Base-by-base conservation (phyloP, 345 rosid species). In the Populus euphratica region DNA sequence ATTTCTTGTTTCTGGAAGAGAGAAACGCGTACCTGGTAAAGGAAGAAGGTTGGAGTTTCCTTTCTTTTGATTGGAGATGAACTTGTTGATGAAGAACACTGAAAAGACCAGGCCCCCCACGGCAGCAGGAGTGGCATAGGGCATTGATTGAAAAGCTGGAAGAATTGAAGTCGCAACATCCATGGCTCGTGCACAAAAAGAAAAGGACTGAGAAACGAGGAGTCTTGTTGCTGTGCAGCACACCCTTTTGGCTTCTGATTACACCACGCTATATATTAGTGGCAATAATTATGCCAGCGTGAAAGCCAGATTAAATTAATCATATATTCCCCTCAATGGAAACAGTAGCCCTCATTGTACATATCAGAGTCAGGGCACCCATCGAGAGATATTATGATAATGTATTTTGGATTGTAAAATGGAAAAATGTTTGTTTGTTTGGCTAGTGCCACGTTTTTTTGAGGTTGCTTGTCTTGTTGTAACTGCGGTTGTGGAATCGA, bases 1-100 rank as follows among this genome's bases (percentile, higher is more conserved):
- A 66, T 66, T 16, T 29, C 20, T 21, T 14, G 35, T 9, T 14
- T 2, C 69, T 5, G 64, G 78, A 76, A 38, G 2, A 9, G 61
- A 78, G 35, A 52, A 14, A 44, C 25, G 59, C 8, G 6, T 78
- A 92, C 97, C 93, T 73, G 97, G 97, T 6, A 90, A 86, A 63
- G 83, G 69, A 47, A 91, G 95, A 56, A 92, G 92, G 2, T 6
- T 56, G 49, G 87, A 29, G 39, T 80, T 66, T 66, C 78, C 79
- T 43, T 85, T 89, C 69, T 59, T 86, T 54, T 68, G 81, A 47
- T 72, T 50, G 47, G 80, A 75, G 71, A 74, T 52, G 39, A 83
- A 68, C 64, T 75, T 86, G 74, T 75, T 82, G 41, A 84, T 36
- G 73, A 86, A 74, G 81, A 83, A 18, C 35, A 83, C 63, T 2